Percentiles rank a stretch among this genome's conserved stretches.
These are phyloP conservation scores for Pseudonectria foliicola DNA, from an alignment of 2,329 filamentous ascomycete genomes.

Conservation along the genomic window DNA sequence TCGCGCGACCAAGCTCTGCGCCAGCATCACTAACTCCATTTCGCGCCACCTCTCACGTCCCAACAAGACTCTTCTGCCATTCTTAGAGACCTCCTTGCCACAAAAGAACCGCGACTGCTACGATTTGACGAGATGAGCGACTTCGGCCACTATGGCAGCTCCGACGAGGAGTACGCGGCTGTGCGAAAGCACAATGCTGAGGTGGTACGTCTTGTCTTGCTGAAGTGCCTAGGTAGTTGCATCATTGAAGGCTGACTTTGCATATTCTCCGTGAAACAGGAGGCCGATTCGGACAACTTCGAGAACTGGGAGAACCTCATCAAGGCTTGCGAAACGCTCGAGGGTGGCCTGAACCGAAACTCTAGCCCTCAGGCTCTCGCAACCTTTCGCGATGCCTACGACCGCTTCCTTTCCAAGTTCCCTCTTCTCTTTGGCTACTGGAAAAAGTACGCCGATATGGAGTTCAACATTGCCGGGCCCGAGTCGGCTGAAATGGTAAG, in stretches of 20 bases:
- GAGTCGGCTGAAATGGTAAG: slow-evolving; percentile 94
- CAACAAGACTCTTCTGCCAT: not conserved
- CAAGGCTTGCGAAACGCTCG: slow-evolving; percentile 71
- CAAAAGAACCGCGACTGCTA: slow-evolving; percentile 1
- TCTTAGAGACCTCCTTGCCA: slow-evolving; percentile 9
- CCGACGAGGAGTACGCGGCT: slow-evolving; percentile 75
- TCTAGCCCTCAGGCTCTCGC: slow-evolving; percentile 91
- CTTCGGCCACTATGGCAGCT: slow-evolving; percentile 61
- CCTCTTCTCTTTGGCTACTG: slow-evolving; percentile 96
- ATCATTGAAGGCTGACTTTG: slow-evolving; percentile 18
- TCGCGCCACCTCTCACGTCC: not conserved
- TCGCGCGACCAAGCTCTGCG: slow-evolving; percentile 18
- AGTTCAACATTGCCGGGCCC: slow-evolving; percentile 93
- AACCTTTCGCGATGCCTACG: slow-evolving; percentile 79
- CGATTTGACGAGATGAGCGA: slow-evolving; percentile 53
- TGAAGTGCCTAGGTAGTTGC: no score
- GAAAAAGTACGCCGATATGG: slow-evolving; percentile 98
- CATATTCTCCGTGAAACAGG: slow-evolving; percentile 31
- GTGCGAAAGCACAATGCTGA: slow-evolving; percentile 71
- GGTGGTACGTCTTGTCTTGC: slow-evolving; percentile 48
- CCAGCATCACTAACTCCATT: slow-evolving; percentile 15
- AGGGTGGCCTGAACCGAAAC: slow-evolving; percentile 92
- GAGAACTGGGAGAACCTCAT: slow-evolving; percentile 93
- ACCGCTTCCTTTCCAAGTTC: slow-evolving; percentile 89
- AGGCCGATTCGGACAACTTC: slow-evolving; percentile 77